phyloP scores from a whole-genome alignment of 139 green algal species.

The Picochlorum sp. region DNA sequence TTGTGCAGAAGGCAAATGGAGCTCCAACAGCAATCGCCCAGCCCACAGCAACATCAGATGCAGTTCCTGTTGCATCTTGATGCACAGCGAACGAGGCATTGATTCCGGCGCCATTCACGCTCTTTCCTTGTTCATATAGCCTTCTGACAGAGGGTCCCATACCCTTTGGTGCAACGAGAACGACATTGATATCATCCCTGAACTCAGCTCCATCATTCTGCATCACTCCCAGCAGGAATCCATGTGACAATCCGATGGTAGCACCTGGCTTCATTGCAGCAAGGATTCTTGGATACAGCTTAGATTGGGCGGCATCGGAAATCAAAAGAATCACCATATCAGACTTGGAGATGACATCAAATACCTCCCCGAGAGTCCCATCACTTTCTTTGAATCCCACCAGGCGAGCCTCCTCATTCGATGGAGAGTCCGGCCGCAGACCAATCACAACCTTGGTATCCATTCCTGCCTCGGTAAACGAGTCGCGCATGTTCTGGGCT shows the following conservation, averaged over 20 bases:
- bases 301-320: conserved; percentile 93
- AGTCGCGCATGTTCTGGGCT: conserved; percentile 95
- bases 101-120: conserved; percentile 95
- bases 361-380: conserved; percentile 93
- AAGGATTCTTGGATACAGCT: conserved; percentile 89
- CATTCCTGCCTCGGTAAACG: conserved; percentile 69
- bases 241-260: conserved; percentile 94
- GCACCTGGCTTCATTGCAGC: conserved; percentile 95
- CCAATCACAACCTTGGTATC: conserved; percentile 88
- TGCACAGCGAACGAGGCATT: conserved; percentile 99
- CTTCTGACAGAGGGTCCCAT: conserved; percentile 96
- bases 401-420: conserved; percentile 68
- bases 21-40: conserved; percentile 94
- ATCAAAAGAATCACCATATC: conserved; percentile 97
- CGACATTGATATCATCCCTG: conserved; percentile 96
- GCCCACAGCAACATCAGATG: conserved; percentile 91
- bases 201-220: conserved; percentile 85
- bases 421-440: conserved; percentile 70
- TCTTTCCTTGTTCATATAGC: conserved; percentile 98
- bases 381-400: conserved; percentile 81
- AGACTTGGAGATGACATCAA: conserved; percentile 73
- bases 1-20: conserved; percentile 96
- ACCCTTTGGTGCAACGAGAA: conserved; percentile 98
- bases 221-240: conserved; percentile 96
- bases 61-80: conserved; percentile 91